Evolutionary conservation across 192 early-diverging fungal species (phyloP).

Genomic region (Coemansia sp.): DNA sequence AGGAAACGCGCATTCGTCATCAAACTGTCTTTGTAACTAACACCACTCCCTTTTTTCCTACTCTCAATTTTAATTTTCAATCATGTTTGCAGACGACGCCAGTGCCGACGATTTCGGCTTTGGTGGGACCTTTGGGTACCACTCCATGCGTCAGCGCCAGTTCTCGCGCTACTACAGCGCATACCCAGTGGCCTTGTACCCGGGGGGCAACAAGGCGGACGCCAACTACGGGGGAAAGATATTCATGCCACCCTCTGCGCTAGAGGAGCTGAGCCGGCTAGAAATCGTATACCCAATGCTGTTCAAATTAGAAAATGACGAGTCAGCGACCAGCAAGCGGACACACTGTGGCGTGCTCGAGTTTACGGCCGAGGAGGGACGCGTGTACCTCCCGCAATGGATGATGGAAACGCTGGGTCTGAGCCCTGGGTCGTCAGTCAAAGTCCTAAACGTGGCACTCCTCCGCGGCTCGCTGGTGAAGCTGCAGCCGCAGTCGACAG

Average conservation of each 20-base stretch:
- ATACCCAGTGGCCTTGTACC: slow-evolving; percentile 32
- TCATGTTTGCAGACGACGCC: neutral
- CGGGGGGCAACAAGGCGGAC: slow-evolving; percentile 35
- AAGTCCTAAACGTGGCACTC: slow-evolving; percentile 74
- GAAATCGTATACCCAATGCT: slow-evolving; percentile 92
- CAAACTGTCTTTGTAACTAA: no score
- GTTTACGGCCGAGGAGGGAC: slow-evolving; percentile 96
- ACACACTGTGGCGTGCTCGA: slow-evolving; percentile 97
- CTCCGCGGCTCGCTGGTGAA: slow-evolving; percentile 87
- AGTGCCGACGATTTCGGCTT: slow-evolving; percentile 19
- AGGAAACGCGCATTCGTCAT: no score
- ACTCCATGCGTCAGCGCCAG: slow-evolving; percentile 16
- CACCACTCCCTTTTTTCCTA: neutral
- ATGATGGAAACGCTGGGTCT: slow-evolving; percentile 90
- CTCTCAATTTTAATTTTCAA: neutral
- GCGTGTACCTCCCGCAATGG: slow-evolving; percentile 95
- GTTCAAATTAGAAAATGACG: slow-evolving; percentile 75
- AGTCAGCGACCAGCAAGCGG: slow-evolving; percentile 34
- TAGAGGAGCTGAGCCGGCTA: slow-evolving; percentile 62
- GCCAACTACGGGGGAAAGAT: slow-evolving; percentile 53
- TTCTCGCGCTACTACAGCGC: slow-evolving; percentile 45
- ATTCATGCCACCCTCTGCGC: slow-evolving; percentile 48
- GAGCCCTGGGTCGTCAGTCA: slow-evolving; percentile 71
- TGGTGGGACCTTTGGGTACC: slow-evolving; percentile 11
- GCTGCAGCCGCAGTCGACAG: slow-evolving; percentile 93